Base-by-base conservation (phyloP, 2,329 filamentous ascomycete species). In the Septoria petroselini region DNA sequence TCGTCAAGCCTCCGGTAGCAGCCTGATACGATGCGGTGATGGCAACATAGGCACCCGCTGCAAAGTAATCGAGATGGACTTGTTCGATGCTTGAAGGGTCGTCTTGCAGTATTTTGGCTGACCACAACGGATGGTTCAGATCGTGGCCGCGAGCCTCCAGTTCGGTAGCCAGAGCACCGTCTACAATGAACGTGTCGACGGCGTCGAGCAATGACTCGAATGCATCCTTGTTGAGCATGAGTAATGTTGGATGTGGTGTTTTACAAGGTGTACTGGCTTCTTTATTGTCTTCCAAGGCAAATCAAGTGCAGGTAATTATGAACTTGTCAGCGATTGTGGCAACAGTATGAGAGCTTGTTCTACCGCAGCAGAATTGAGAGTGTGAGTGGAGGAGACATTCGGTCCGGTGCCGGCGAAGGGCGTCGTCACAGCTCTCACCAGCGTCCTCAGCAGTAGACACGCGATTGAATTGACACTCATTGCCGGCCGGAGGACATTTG, bases 21-120 rank as follows among this genome's bases (percentile, higher is more conserved):
- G 74, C 72, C 60, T 76, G 74, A 53, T 76, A 76, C 11, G 68
- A 73, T 4, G 73, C 67, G 25, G 74, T 76, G 57, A 73, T 76
- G 8, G 71, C 73, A 21, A 76, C 62, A 42, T 73, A 64, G n/a
- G 73, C 72, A 29, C 73, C 73, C 8, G 72, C 66, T 5, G 61
- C 56, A 59, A 64, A 76, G 60, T 75, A 76, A 53, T 72, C 68
- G 15, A 68, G 56, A 58, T 76, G 74, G 4, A 74, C 68, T 54
- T 66, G 55, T 41, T 68, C 62, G 40, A 76, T 75, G 43, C 70
- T 63, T 2, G 63, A 55, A 0, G 73, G 70, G n/a, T 69, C 57
- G 21, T 69, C 62, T 33, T 63, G 55, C 2, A 76, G 67, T 6
- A 71, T 61, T 38, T 69, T 67, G 17, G 71, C 73, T 17, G 73